Conservation (phyloP, 805 yeast genomes). For the Hanseniaspora singularis region DNA sequence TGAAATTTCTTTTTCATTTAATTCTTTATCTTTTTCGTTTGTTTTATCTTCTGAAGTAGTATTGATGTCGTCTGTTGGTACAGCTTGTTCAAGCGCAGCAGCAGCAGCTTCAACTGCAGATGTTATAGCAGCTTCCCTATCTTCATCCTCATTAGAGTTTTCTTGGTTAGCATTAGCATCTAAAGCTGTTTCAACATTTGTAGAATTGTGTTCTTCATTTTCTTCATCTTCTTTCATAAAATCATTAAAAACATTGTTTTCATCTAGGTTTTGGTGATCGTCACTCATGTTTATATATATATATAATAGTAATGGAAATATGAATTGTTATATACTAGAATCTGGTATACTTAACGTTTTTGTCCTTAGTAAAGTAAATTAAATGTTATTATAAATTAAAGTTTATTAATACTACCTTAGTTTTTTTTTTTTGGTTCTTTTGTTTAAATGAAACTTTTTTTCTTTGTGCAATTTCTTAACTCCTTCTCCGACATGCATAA, state of each 20-base stretch:
- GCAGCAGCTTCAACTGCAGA: conserved; percentile 4
- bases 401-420: no score
- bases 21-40: not conserved
- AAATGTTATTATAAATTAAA: no score
- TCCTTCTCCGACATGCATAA: conserved; percentile 3
- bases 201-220: not conserved
- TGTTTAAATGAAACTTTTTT: not conserved
- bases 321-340: no score
- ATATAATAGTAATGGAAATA: no score
- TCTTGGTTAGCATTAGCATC: not conserved
- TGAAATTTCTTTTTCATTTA: not conserved
- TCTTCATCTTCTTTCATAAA: conserved; percentile 15
- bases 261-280: conserved; percentile 6
- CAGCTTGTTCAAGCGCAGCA: not conserved
- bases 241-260: conserved; percentile 14
- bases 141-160: not conserved
- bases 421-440: not conserved
- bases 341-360: no score
- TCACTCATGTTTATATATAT: no score
- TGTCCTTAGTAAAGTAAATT: no score
- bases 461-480: not conserved
- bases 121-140: not conserved
- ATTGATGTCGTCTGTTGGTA: not conserved
- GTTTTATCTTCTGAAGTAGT: not conserved
- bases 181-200: not conserved